Percentiles rank a stretch among this genome's conserved stretches.
phyloP scores from a whole-genome alignment of 164 flowering plant genomes.

The Saururus chinensis region DNA sequence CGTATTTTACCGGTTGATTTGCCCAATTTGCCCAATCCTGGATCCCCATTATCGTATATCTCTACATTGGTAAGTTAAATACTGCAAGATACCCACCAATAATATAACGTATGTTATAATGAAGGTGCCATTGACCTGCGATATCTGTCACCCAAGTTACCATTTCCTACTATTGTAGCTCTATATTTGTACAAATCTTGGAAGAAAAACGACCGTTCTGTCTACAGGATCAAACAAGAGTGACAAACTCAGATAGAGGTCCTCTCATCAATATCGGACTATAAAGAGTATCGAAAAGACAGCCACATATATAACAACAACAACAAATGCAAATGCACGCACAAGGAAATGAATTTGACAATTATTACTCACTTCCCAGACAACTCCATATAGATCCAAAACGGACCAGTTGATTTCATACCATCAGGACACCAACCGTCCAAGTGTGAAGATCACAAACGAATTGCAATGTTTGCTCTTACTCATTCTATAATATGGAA shows the following conservation, averaged over 20 bases:
- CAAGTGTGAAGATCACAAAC: background rate
- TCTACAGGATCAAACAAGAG: background rate
- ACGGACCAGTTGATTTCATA: background rate
- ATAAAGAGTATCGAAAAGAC: background rate
- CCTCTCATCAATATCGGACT: background rate
- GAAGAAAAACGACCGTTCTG: background rate
- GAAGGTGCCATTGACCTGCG: too few relatives aligned
- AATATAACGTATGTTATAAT: too few relatives aligned
- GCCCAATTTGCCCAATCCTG: too few relatives aligned
- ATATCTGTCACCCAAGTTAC: too few relatives aligned
- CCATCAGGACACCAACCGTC: background rate
- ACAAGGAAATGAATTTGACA: background rate
- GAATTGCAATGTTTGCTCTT: background rate
- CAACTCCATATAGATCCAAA: background rate
- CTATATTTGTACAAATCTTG: too few relatives aligned
- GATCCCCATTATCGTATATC: too few relatives aligned
- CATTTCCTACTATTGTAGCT: too few relatives aligned
- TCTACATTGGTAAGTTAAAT: too few relatives aligned
- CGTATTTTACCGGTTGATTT: too few relatives aligned
- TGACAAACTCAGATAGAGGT: background rate
- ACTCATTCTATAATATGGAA: constrained; percentile 32
- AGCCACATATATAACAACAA: background rate
- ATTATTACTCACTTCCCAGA: background rate
- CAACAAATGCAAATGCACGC: background rate
- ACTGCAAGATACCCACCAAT: too few relatives aligned